phyloP scores from a whole-genome alignment of 2,329 filamentous ascomycete genomes.

The Sarocladium oryzae region DNA sequence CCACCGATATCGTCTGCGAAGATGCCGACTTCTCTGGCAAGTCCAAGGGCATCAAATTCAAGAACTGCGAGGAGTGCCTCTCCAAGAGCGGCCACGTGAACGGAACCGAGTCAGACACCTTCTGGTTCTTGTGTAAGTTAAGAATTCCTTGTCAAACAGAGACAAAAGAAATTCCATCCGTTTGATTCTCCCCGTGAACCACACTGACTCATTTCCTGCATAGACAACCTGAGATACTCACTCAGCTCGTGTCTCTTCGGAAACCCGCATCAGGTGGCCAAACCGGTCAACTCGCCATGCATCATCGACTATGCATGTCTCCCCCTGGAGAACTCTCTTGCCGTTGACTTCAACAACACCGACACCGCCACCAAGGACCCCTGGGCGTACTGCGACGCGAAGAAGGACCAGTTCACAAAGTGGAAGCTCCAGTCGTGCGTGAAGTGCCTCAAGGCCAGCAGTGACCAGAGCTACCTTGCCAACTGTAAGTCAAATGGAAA shows the following conservation, averaged over 20 bases:
- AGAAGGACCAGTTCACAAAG: slow-evolving; percentile 25
- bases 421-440: slow-evolving; percentile 30
- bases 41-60: slow-evolving; percentile 36
- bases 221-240: slow-evolving; percentile 45
- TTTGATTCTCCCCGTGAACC: background rate
- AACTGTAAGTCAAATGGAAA: slow-evolving; percentile 50
- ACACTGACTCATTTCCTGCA: too few species aligned
- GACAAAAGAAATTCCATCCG: background rate
- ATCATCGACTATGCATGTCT: slow-evolving; percentile 34
- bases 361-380: slow-evolving; percentile 16
- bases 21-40: slow-evolving; percentile 33
- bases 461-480: slow-evolving; percentile 35
- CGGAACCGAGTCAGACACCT: slow-evolving; percentile 32
- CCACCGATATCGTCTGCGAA: slow-evolving; percentile 40
- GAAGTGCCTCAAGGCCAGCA: slow-evolving; percentile 35
- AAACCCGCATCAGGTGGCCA: slow-evolving; percentile 21
- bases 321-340: slow-evolving; percentile 31
- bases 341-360: slow-evolving; percentile 22
- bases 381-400: slow-evolving; percentile 36
- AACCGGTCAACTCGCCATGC: slow-evolving; percentile 32
- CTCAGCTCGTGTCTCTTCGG: slow-evolving; percentile 40
- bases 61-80: slow-evolving; percentile 40
- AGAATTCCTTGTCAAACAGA: background rate
- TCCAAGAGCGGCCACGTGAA: slow-evolving; percentile 36
- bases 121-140: slow-evolving; percentile 42